Evolutionary conservation across 768 basidiomycete species (phyloP), one percentile per base, ranked within the genome.

Genomic region (Heimioporus sp.): DNA sequence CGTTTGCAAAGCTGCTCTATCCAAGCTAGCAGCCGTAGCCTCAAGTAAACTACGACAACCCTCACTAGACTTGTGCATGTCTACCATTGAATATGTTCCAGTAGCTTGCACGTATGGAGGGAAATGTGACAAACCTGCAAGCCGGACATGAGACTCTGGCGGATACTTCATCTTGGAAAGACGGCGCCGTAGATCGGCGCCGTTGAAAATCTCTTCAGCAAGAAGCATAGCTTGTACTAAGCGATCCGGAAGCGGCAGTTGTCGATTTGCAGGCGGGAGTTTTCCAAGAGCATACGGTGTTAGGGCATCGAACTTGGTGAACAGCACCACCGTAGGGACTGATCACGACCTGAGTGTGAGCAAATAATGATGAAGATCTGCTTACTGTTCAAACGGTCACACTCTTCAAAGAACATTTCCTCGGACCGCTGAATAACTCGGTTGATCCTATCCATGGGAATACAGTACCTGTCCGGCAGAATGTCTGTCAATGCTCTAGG

Each of bases 251-350:
- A 10, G 4, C 2, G 42, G 21, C 5, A 48, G 2, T 5, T 12
- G 36, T 17, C 38, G n/a, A 44, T 48, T 31, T 15, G 8, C 16
- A 17, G 17, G 24, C 1, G 21, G 1, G 11, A 55, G 13, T 19
- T 31, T 53, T 19, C 30, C 20, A 1, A 48, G 0, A 12, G 51
- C 54, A 2, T 37, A 13, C 2, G 46, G 11, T 16, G 30, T 24
- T 5, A 56, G 47, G 2, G 54, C 51, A 40, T 56, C 51, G 16
- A 41, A 56, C 12, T 56, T 56, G 1, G 52, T 56, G 48, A 56
- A 54, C 16, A 54, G 5, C 15, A 56, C 48, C 5, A 56, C 17
- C 9, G 53, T 47, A 2, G 55, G 53, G 34, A 52, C 53, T 54
- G 10, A 10, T 9, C 2, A 20, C 5, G 5, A n/a, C 5, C 4